Percentiles rank a stretch among this genome's conserved stretches.
These are phyloP conservation scores for Passalora sequoiae DNA, from an alignment of 2,329 filamentous ascomycete species.

Conservation along the genomic window DNA sequence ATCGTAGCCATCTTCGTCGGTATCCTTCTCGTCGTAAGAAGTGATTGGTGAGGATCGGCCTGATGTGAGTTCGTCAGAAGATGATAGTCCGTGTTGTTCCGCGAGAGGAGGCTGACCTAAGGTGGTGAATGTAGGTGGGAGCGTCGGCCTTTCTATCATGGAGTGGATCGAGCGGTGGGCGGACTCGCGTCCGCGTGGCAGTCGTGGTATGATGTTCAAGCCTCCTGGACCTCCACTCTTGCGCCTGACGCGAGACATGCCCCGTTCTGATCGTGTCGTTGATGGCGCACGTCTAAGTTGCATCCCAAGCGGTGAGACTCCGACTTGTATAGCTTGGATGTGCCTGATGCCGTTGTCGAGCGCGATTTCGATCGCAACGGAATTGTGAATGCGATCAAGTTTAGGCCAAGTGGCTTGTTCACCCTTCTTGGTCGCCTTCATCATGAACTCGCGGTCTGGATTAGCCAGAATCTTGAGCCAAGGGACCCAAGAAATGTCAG, in stretches of 20 bases:
- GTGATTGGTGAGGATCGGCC: slow-evolving; percentile 22
- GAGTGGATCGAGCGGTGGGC: slow-evolving; percentile 15
- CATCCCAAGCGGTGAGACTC: slow-evolving; percentile 1
- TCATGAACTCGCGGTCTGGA: slow-evolving; percentile 81
- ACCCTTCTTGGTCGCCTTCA: slow-evolving; percentile 67
- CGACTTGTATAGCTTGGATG: slow-evolving; percentile 10
- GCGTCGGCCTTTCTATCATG: slow-evolving; percentile 11
- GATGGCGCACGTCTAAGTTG: slow-evolving; percentile 14
- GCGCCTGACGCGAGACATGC: slow-evolving; percentile 7
- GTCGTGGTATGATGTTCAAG: slow-evolving; percentile 7
- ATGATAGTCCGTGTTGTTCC: too few species aligned
- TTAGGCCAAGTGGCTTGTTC: slow-evolving; percentile 91
- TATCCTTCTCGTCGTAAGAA: slow-evolving; percentile 21
- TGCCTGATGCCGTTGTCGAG: slow-evolving; percentile 63
- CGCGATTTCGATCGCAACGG: slow-evolving; percentile 82
- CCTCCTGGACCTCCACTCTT: slow-evolving; percentile 8
- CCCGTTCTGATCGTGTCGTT: slow-evolving; percentile 18
- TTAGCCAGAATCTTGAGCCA: slow-evolving; percentile 75
- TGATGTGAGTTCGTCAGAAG: slow-evolving; percentile 20
- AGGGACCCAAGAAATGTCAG: slow-evolving; percentile 68
- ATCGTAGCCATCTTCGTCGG: slow-evolving; percentile 6
- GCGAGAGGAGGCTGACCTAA: slow-evolving; percentile 7
- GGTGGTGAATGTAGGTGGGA: neutral
- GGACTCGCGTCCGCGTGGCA: slow-evolving; percentile 11
- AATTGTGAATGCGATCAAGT: slow-evolving; percentile 75